Conservation (phyloP, 305 asterid genomes). For the Striga hermonthica region DNA sequence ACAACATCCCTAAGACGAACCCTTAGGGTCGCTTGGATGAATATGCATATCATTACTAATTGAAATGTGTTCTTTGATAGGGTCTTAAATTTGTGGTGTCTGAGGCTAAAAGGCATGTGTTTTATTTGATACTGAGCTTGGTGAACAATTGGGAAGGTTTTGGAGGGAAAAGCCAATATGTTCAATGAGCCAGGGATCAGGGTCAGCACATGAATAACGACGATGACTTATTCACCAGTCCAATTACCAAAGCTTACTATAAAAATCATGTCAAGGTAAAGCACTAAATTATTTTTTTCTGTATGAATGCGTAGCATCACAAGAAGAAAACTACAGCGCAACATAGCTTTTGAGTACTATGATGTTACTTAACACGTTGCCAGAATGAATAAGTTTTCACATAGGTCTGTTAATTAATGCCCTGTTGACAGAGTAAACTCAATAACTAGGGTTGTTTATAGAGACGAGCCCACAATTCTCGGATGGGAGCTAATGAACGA, state of each 20-base stretch:
- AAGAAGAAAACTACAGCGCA: too few relatives aligned
- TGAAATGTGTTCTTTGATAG: too few relatives aligned
- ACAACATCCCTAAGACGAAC: too few relatives aligned
- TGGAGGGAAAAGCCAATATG: constrained; percentile 43
- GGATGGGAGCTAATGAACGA: constrained; percentile 64
- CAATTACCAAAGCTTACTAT: constrained; percentile 35
- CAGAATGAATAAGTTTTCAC: too few relatives aligned
- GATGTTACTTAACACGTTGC: too few relatives aligned
- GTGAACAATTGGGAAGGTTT: constrained; percentile 37
- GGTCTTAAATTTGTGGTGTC: constrained; percentile 45
- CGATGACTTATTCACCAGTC: constrained; percentile 39
- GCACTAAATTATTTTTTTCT: too few relatives aligned
- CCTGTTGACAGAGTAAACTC: constrained; percentile 44
- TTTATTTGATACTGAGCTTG: constrained; percentile 38
- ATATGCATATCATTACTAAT: neutral
- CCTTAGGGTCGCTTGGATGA: too few relatives aligned
- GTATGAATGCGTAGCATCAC: too few relatives aligned
- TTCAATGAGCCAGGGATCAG: constrained; percentile 41
- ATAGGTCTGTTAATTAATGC: constrained; percentile 22
- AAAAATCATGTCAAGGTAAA: constrained; percentile 38
- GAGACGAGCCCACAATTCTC: constrained; percentile 50
- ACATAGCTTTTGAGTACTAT: too few relatives aligned
- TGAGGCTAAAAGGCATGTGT: constrained; percentile 37
- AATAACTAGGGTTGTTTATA: constrained; percentile 43
- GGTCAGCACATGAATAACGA: constrained; percentile 35